These are phyloP conservation scores for Trametes cingulata DNA, from an alignment of 768 basidiomycete genomes.

Conservation along the genomic window DNA sequence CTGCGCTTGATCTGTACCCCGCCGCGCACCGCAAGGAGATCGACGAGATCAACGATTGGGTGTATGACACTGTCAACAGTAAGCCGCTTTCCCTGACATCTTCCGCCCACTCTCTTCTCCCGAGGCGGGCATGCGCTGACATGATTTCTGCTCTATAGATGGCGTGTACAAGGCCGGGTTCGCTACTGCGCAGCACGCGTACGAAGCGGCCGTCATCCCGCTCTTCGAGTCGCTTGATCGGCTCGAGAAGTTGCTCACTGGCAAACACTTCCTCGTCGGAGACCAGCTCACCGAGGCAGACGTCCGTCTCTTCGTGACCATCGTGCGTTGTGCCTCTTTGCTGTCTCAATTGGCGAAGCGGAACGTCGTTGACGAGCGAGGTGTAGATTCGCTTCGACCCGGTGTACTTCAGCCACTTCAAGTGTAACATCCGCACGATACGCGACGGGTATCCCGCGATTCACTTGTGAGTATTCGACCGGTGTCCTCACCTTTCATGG, in stretches of 20 bases:
- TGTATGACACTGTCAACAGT: slow-evolving; percentile 86
- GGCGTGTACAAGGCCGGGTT: slow-evolving; percentile 92
- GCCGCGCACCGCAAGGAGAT: slow-evolving; percentile 69
- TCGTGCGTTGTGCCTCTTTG: slow-evolving; percentile 48
- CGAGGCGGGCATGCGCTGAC: background rate
- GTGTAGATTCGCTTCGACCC: slow-evolving; percentile 84
- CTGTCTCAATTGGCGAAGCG: background rate
- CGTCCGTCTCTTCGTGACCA: slow-evolving; percentile 86
- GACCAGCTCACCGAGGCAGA: slow-evolving; percentile 81
- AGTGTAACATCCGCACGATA: slow-evolving; percentile 85
- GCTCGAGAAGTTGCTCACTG: slow-evolving; percentile 72
- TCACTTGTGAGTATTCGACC: slow-evolving; percentile 47
- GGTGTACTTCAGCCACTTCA: slow-evolving; percentile 91
- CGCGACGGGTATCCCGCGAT: slow-evolving; percentile 86
- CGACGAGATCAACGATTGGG: slow-evolving; percentile 82
- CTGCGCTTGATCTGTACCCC: slow-evolving; percentile 79
- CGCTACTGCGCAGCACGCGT: slow-evolving; percentile 77
- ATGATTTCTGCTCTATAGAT: slow-evolving; percentile 40
- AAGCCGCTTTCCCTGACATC: slow-evolving; percentile 28
- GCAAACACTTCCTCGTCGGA: slow-evolving; percentile 86
- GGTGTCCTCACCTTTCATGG: background rate
- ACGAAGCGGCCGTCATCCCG: slow-evolving; percentile 72
- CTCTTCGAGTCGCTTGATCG: slow-evolving; percentile 81
- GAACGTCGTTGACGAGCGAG: background rate
- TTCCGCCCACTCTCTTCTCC: too few species aligned